Base-by-base conservation (phyloP, 768 basidiomycete genomes). In the Suillus clintonianus region DNA sequence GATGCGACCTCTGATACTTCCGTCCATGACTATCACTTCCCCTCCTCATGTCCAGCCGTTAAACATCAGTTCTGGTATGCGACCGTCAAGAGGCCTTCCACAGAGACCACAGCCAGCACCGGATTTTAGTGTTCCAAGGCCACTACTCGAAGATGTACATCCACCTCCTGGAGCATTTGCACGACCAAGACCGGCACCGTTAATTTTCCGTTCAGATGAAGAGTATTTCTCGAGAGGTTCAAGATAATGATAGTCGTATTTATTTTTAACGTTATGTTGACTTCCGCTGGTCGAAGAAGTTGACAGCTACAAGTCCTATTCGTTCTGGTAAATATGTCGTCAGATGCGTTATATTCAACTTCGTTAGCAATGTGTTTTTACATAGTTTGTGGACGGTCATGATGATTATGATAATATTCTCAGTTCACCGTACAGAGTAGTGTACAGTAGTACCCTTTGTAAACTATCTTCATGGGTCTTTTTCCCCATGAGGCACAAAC, bases 141-240 rank as follows among this genome's bases (percentile, higher is more conserved):
- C 60, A 24, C 41, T 30, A 34, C 34, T 67, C 14, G 61, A 60
- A 56, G 67, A 65, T 59, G 56, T 62, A 53, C 59, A 69, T 37
- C 64, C n/a, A n/a, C n/a, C 43, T 63, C 69, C 72, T 34, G 72
- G 64, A 61, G 66, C 64, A 43, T 77, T 74, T 67, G 80, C 82
- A 62, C 74, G 78, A 55, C 82, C 80, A 59, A 71, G 84, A 66
- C 79, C 81, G 24, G 78, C 83, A 36, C 83, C 81, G n/a, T 64
- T 75, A 14, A 48, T 66, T 55, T 61, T 77, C 57, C 60, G 64
- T 39, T 53, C 67, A 34, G 64, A 67, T 30, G 27, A 30, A 24
- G 64, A 63, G 27, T 64, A 64, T 59, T 63, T 50, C 68, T 45
- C 51, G 17, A 57, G 17, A 57, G 17, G 56, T 64, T 30, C 60